Percentiles rank a stretch among this genome's conserved stretches.
These are phyloP conservation scores for Tetracentron sinense DNA, from an alignment of 164 flowering plant species.

Conservation along the genomic window DNA sequence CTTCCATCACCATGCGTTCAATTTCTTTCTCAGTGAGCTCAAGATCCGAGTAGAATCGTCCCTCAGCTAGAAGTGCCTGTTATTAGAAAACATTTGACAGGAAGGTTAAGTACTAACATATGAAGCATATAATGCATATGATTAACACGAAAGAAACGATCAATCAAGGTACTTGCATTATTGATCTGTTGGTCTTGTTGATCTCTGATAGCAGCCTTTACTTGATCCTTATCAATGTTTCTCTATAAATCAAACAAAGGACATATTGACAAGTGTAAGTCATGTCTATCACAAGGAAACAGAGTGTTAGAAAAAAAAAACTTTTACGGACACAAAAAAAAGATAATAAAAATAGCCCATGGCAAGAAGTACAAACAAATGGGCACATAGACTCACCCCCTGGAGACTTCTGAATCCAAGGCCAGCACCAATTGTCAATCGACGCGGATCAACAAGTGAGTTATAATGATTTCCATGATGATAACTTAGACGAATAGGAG, in stretches of 20 bases:
- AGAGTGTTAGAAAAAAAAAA: background rate
- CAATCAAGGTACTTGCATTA: slow-evolving; percentile 68
- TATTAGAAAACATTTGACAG: too few species aligned
- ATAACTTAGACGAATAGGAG: slow-evolving; percentile 86
- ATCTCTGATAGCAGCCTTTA: slow-evolving; percentile 95
- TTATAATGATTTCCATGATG: slow-evolving; percentile 99
- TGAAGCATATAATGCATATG: too few species aligned
- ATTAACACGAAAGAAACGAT: too few species aligned
- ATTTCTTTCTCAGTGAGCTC: slow-evolving; percentile 99
- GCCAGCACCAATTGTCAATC: slow-evolving; percentile 86
- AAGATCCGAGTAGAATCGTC: slow-evolving; percentile 89
- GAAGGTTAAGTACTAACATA: too few species aligned
- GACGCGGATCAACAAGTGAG: slow-evolving; percentile 95
- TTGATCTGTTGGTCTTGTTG: slow-evolving; percentile 98
- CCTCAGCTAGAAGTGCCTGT: slow-evolving; percentile 97
- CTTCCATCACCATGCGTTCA: slow-evolving; percentile 96
- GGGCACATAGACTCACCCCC: slow-evolving; percentile 82
- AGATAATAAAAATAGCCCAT: too few species aligned
- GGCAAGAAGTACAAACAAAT: too few species aligned
- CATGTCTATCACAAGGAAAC: too few species aligned
- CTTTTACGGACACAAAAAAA: too few species aligned
- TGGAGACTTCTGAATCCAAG: slow-evolving; percentile 92
- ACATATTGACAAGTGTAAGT: background rate
- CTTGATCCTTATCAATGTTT: slow-evolving; percentile 76
- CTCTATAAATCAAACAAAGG: slow-evolving; percentile 33